These are phyloP conservation scores for Penicillium corylophilum DNA, from an alignment of 2,329 filamentous ascomycete species.

Conservation along the genomic window DNA sequence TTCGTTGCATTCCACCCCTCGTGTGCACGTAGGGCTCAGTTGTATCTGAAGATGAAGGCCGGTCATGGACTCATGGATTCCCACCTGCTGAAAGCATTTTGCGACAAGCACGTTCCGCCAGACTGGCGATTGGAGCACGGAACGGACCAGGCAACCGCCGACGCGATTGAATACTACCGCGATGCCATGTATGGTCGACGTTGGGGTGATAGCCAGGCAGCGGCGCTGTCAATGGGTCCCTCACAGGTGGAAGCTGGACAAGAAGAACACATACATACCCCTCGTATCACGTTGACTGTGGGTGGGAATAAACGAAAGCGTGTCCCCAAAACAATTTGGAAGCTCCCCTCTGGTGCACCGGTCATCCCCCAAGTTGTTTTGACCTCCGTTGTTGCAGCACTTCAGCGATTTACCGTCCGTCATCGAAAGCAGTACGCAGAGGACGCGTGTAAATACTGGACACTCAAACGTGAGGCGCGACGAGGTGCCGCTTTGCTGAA, in stretches of 20 bases:
- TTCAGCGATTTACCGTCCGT: constrained; percentile 77
- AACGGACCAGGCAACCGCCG: constrained; percentile 74
- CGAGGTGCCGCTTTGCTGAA: constrained; percentile 90
- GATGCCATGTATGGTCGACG: constrained; percentile 82
- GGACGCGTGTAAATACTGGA: constrained; percentile 97
- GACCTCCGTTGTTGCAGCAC: constrained; percentile 77
- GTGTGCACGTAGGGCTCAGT: constrained; percentile 80
- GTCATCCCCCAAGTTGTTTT: constrained; percentile 89
- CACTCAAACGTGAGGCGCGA: constrained; percentile 87
- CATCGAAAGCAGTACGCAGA: constrained; percentile 91
- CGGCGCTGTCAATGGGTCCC: constrained; percentile 77
- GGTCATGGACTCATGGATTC: constrained; percentile 78
- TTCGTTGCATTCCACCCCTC: constrained; percentile 98
- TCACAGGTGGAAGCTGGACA: constrained; percentile 58
- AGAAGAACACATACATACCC: constrained; percentile 38
- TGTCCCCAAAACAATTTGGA: constrained; percentile 73
- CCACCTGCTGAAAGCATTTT: constrained; percentile 88
- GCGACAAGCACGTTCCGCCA: constrained; percentile 86
- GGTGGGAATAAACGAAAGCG: constrained; percentile 60
- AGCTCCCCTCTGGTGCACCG: constrained; percentile 88
- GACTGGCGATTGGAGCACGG: constrained; percentile 87
- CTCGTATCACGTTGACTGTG: constrained; percentile 54
- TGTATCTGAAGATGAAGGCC: constrained; percentile 97
- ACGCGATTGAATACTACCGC: constrained; percentile 86
- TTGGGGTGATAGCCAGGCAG: constrained; percentile 88